These are phyloP conservation scores for Eucalyptus sideroxylon DNA, from an alignment of 345 rosid genomes.

Conservation along the genomic window DNA sequence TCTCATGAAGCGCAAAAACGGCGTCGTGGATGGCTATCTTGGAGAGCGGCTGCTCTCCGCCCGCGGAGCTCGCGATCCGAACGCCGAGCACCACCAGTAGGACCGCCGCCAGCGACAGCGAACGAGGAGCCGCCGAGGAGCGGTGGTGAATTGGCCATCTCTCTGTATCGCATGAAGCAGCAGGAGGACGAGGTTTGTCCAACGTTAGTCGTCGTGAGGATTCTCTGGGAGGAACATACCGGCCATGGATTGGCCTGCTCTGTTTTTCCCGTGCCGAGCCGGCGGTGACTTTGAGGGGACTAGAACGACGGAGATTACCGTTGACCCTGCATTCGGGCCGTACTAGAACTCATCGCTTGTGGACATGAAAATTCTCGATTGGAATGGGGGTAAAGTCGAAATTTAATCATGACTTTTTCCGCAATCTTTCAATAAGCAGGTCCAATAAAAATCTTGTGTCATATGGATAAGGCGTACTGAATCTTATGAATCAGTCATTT, in stretches of 20 bases:
- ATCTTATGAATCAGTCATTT: neutral
- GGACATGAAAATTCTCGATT: no score
- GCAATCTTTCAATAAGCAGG: neutral
- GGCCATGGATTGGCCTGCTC: neutral
- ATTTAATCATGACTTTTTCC: neutral
- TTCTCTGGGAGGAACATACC: neutral
- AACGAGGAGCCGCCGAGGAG: neutral
- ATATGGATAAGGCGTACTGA: neutral
- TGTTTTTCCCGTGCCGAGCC: neutral
- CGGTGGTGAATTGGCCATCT: neutral
- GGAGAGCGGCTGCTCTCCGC: constrained; percentile 8
- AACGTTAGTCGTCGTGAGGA: neutral
- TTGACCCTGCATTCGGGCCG: neutral
- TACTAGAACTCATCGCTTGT: neutral
- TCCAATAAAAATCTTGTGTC: neutral
- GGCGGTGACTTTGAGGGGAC: neutral
- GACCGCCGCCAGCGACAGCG: neutral
- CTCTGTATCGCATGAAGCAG: neutral
- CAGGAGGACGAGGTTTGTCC: neutral
- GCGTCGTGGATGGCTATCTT: constrained; percentile 5
- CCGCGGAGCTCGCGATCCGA: neutral
- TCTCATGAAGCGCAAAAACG: neutral
- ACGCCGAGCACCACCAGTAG: neutral
- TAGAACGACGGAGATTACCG: neutral
- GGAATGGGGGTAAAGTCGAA: no score